Base-by-base conservation (phyloP, 805 yeast species). In the Wickerhamiella sergipiensis region DNA sequence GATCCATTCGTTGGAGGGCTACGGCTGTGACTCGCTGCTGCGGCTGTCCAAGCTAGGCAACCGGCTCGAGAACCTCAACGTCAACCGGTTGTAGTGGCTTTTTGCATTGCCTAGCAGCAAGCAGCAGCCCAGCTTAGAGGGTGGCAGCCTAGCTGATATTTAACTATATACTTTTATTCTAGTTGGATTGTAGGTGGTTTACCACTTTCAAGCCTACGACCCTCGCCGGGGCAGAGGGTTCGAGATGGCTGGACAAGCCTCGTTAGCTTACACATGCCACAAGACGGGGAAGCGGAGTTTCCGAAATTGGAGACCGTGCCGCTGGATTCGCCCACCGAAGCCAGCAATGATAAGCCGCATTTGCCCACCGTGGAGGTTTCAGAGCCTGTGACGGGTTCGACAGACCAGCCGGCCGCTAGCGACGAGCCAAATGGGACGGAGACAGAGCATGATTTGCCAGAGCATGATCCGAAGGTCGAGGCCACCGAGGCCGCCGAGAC, bases 21-120 rank as follows among this genome's bases (percentile, higher is more conserved):
- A 83, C 59, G 98, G 98, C 2, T 80, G 92, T 38, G 98, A 90
- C 62, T 88, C 90, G 0, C 81, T 83, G 53, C 68, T 92, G 61
- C 79, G 83, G 31, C 69, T 90, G 53, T 83, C 88, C 29, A 85
- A 86, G 63, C 73, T 87, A 51, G 95, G 95, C 43, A 72, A 75
- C 48, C 75, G 77, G 57, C 75, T 77, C 26, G 82, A 78, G 51
- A 77, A 75, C 53, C 68, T 77, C 13, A 22, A 43, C 23, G 46
- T 43, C 15, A 43, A 43, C 19, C 46, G 46, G 4, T 12, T 43
- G 7, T 43, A 43, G 17, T 22, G n/a, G 26, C 26, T 24, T 5
- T 24, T 7, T 24, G 26, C 26, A 8, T 24, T 5, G n/a, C 40
- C 40, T 36, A 7, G 18, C n/a, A 10, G 40, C 18, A 15, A 7